A percentile compares a stretch with the other conserved stretches of the same genome.
These are phyloP conservation scores for Annona cherimola DNA, from an alignment of 164 flowering plant genomes.

Conservation along the genomic window DNA sequence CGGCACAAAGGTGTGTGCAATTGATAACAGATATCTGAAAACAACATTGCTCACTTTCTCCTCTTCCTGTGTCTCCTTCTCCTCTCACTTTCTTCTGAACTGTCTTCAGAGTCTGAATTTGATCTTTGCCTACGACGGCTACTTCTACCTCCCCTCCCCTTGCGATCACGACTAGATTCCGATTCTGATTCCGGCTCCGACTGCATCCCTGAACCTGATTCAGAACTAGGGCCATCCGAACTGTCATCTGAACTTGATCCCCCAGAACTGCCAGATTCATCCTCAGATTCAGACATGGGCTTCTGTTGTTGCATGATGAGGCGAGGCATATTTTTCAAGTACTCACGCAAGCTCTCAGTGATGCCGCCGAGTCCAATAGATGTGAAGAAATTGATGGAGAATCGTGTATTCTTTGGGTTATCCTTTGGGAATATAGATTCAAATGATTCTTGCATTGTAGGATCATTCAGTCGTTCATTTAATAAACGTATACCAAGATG, in stretches of 20 bases:
- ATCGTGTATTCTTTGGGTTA: conserved; percentile 83
- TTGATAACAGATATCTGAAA: no score
- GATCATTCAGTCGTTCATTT: conserved; percentile 76
- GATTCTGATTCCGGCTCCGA: conserved; percentile 15
- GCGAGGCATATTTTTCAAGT: conserved; percentile 84
- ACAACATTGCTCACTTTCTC: conserved; percentile 30
- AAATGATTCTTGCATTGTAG: conserved; percentile 71
- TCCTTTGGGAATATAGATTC: conserved; percentile 90
- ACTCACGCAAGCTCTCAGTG: conserved; percentile 80
- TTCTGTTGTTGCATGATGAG: conserved; percentile 89
- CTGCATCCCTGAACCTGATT: conserved; percentile 23
- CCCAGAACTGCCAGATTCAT: conserved; percentile 37
- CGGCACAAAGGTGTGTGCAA: no score
- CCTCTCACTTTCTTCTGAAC: conserved; percentile 33
- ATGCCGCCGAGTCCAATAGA: conserved; percentile 95
- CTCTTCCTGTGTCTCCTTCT: conserved; percentile 31
- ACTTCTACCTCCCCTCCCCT: no score
- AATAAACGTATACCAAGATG: conserved; percentile 75
- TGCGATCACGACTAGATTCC: conserved; percentile 25
- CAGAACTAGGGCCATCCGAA: conserved; percentile 30
- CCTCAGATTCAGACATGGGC: conserved; percentile 43
- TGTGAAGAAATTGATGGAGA: conserved; percentile 84
- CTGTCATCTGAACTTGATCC: conserved; percentile 25
- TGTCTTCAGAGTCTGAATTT: no score
- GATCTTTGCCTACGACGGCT: no score